phyloP scores from a whole-genome alignment of 164 flowering plant species.

The Cinnamomum micranthum region DNA sequence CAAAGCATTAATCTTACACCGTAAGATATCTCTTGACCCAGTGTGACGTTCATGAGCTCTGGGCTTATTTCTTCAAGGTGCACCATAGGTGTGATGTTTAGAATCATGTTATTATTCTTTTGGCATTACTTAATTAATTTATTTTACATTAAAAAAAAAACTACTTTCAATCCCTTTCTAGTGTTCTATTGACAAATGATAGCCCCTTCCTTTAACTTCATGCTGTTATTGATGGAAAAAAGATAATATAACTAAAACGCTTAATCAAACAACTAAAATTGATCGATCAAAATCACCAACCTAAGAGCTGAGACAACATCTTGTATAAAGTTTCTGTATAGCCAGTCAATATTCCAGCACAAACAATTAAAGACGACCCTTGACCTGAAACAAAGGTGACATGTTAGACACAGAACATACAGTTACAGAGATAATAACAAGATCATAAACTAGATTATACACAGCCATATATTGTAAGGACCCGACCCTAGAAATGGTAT shows the following conservation, averaged over 20 bases:
- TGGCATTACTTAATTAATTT: too few relatives aligned
- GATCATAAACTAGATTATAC: background rate
- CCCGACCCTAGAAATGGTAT: too few relatives aligned
- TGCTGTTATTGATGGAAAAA: background rate
- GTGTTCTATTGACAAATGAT: too few relatives aligned
- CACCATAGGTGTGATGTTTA: too few relatives aligned
- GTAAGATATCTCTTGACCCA: too few relatives aligned
- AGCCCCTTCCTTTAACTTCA: background rate
- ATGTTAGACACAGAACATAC: background rate
- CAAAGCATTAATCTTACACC: too few relatives aligned
- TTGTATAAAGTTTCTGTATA: slow-evolving; percentile 83
- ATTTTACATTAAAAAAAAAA: too few relatives aligned
- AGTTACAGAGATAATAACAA: background rate
- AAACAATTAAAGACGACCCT: slow-evolving; percentile 90
- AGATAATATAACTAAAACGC: background rate
- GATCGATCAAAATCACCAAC: slow-evolving; percentile 29
- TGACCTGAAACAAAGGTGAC: slow-evolving; percentile 59
- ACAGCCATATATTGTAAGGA: too few relatives aligned
- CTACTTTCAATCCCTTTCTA: too few relatives aligned
- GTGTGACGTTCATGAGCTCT: too few relatives aligned
- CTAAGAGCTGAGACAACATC: slow-evolving; percentile 79
- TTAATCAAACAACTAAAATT: background rate
- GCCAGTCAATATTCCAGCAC: slow-evolving; percentile 90
- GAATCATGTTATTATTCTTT: too few relatives aligned
- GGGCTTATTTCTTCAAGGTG: too few relatives aligned